Base-by-base conservation (phyloP, 441 rosid species). In the Corymbia calophylla region DNA sequence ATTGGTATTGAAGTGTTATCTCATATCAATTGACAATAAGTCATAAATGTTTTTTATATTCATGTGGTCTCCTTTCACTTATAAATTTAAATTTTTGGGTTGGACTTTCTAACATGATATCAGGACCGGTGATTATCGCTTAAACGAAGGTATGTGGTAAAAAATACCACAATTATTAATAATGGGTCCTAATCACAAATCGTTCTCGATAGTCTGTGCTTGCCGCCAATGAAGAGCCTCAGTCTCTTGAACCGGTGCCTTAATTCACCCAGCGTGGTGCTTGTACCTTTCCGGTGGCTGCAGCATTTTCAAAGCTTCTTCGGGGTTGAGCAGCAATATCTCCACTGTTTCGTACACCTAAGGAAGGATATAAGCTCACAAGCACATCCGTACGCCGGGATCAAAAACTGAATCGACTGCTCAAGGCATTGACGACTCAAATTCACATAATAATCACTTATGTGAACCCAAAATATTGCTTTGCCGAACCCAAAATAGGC, bases 301-400 rank as follows among this genome's bases (percentile, higher is more conserved):
- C 64, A 58, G 9, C 64, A 92, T 88, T 91, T 94, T 95, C 90
- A 93, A 54, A 47, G 94, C 93, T 93, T 96, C 96, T 64, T 96
- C 96, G 21, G 97, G 98, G 53, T 93, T 90, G 51, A 94, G 88
- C 77, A 95, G 62, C 94, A 97, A 93, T 19, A 90, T 91, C 92
- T 96, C 99, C 89, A 95, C 94, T 1, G 97, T 94, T 93, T 94
- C 97, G 86, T 93, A 96, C 8, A 95, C 98, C 99, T 97, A 58
- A 86, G 66, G 66, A 60, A 64, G 70, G 31, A 7, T 14, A 60
- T 27, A 60, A 60, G 66, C 66, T 60, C 66, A 0, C 66, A 3
- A 3, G 66, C 66, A 60, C n/a, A 27, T 60, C 66, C 31, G 27
- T 80, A 35, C 23, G 44, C 17, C 47, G 39, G 8, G 51, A 5